Evolutionary conservation across 208 protist genomes (phyloP).

Genomic region (Acanthamoeba triangularis): DNA sequence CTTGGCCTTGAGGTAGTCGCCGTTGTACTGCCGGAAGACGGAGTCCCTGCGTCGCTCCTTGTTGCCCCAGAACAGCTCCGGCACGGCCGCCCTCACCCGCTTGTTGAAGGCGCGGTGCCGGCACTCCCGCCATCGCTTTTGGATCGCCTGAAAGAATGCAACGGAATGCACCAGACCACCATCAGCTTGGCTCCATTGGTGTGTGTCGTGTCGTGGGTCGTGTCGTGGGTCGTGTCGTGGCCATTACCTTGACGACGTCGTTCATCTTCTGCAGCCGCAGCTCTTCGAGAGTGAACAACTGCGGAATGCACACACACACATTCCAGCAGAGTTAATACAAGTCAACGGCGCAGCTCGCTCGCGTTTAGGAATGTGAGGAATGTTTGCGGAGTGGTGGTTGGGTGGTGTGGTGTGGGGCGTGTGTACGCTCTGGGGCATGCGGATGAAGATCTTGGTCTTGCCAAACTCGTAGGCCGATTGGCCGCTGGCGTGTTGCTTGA

Average conservation of each 20-base stretch:
- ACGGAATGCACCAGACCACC: not conserved
- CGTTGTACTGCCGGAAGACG: conserved; percentile 85
- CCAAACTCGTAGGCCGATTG: conserved; percentile 93
- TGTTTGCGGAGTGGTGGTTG: not conserved
- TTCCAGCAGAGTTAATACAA: not conserved
- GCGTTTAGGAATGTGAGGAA: not conserved
- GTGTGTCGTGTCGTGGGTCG: not conserved
- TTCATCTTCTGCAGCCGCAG: conserved; percentile 73
- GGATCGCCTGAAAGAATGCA: conserved; percentile 76
- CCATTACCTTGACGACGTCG: conserved; percentile 63
- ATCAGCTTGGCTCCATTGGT: conserved; percentile 82
- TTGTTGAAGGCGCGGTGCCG: conserved; percentile 37
- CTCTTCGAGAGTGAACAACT: conserved; percentile 70
- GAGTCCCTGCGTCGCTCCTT: conserved; percentile 88
- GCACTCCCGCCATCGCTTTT: conserved; percentile 87
- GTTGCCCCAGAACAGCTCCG: conserved; percentile 86
- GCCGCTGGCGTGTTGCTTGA: conserved; percentile 80
- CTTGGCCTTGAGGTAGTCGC: conserved; percentile 89
- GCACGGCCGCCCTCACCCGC: conserved; percentile 63
- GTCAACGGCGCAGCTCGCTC: not conserved
- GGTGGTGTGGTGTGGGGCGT: not conserved
- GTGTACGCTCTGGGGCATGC: conserved; percentile 93
- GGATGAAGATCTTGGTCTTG: conserved; percentile 96
- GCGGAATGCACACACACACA: not conserved
- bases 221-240: too few relatives aligned